Evolutionary conservation across 106 monocot species (phyloP).

Genomic region (Allium fistulosum): DNA sequence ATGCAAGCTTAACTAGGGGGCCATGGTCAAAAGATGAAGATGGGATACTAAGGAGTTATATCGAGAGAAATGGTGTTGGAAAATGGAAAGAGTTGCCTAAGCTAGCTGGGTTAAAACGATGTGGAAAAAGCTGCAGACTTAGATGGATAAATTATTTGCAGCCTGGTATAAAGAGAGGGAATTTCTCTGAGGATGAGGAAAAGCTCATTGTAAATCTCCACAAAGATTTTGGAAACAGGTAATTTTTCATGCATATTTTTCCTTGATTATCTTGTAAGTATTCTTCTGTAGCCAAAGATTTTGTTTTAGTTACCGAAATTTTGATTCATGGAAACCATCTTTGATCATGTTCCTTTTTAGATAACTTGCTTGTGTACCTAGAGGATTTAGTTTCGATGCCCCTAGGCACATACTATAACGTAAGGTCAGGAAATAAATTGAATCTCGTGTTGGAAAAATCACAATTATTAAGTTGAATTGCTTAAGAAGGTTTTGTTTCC

Average conservation of each 20-base stretch:
- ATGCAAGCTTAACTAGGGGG: constrained; percentile 18
- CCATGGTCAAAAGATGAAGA: constrained; percentile 36
- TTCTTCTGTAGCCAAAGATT: too few relatives aligned
- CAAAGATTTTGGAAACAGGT: constrained; percentile 5
- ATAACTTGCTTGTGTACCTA: too few relatives aligned
- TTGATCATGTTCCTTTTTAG: too few relatives aligned
- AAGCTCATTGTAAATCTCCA: background rate
- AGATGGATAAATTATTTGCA: constrained; percentile 6
- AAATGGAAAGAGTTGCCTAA: constrained; percentile 29
- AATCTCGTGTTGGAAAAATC: too few relatives aligned
- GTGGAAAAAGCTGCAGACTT: constrained; percentile 6
- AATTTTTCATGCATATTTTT: background rate
- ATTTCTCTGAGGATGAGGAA: constrained; percentile 1
- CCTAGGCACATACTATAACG: too few relatives aligned
- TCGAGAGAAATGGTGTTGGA: constrained; percentile 15
- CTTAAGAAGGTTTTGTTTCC: background rate
- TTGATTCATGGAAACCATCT: background rate
- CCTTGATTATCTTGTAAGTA: background rate
- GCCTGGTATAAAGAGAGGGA: constrained; percentile 8
- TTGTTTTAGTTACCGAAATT: background rate
- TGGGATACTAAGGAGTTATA: constrained; percentile 18
- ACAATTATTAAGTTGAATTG: too few relatives aligned
- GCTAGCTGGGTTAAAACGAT: constrained; percentile 15
- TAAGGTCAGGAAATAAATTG: too few relatives aligned
- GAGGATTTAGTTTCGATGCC: too few relatives aligned